A percentile compares a stretch with the other conserved stretches of the same genome.
phyloP scores from a whole-genome alignment of 2,329 filamentous ascomycete genomes.

The Dactylellina haptotyla region DNA sequence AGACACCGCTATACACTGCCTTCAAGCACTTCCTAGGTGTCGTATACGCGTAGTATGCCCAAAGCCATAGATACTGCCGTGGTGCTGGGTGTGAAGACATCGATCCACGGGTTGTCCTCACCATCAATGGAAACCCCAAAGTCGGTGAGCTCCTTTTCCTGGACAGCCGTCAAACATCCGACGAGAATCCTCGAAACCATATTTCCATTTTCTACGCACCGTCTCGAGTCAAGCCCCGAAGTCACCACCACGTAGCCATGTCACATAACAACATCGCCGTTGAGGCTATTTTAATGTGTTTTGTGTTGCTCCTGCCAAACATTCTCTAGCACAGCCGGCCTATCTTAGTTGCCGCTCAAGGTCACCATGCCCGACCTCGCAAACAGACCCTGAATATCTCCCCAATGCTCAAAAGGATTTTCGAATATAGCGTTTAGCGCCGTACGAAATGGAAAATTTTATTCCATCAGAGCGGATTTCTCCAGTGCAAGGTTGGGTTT shows the following conservation, averaged over 20 bases:
- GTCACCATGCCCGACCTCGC: constrained; percentile 26
- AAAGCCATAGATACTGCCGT: too few species aligned
- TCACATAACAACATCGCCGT: constrained; percentile 9
- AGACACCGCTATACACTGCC: too few species aligned
- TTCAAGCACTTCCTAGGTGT: too few species aligned
- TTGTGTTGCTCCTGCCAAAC: constrained; percentile 50
- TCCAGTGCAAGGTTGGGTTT: not conserved
- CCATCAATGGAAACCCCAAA: constrained; percentile 6
- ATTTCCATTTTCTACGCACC: constrained; percentile 2
- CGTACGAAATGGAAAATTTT: constrained; percentile 45
- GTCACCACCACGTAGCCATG: constrained; percentile 8
- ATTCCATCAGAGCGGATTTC: constrained; percentile 1
- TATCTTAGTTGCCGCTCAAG: constrained; percentile 52
- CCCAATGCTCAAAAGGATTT: not conserved
- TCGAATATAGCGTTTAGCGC: constrained; percentile 20
- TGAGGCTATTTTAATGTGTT: constrained; percentile 3
- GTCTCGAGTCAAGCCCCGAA: constrained; percentile 14
- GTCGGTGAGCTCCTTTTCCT: constrained; percentile 30
- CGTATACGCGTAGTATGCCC: too few species aligned
- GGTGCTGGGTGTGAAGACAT: too few species aligned
- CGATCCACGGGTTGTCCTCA: constrained; percentile 32
- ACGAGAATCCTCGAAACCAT: constrained; percentile 41
- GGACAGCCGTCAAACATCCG: constrained; percentile 20
- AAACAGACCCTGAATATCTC: constrained; percentile 47
- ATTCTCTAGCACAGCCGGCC: constrained; percentile 27